Evolutionary conservation across 164 flowering plant genomes (phyloP), one percentile per base, ranked within the genome.

Genomic region (Brasenia schreberi): DNA sequence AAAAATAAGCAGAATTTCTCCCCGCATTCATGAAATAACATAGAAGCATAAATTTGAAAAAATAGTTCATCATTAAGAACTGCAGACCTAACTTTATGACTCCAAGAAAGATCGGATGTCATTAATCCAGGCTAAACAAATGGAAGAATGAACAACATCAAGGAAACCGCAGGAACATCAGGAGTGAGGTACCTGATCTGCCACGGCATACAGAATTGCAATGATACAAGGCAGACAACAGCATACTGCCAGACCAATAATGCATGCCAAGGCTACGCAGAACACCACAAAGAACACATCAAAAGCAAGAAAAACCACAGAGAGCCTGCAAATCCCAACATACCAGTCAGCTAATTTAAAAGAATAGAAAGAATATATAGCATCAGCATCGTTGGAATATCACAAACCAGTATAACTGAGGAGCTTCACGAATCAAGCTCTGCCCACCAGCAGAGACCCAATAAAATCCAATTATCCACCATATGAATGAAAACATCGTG

Each of bases 391-490:
- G 64, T 18, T 18, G 59, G 19, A 63, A 39, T 0, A 11, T 9
- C 18, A 72, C 77, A 39, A 33, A 90, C 95, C 97, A 88, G 80
- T 90, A 90, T 59, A 90, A 88, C 66, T 83, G 83, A 63, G 97
- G 92, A 3, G 94, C 80, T 70, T 77, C 81, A n/a, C 27, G 71
- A 16, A 77, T 74, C 77, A 90, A 69, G 33, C 73, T 64, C 60
- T 79, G 82, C 67, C 92, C 87, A 69, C 85, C 91, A 66, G 82
- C 81, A 43, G 92, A 83, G 14, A 88, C 83, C 97, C 97, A 90
- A 69, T 88, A 90, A 66, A 88, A 90, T 58, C 97, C 97, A 67
- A 88, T 70, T 65, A 88, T 75, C 97, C 97, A 90, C 97, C 97
- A 90, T 33, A 88, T 68, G 63, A 90, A 88, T 14, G 97, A 90